Evolutionary conservation across 176 grass and related monocot genomes (phyloP).

Genomic region (Alopecurus myosuroides): DNA sequence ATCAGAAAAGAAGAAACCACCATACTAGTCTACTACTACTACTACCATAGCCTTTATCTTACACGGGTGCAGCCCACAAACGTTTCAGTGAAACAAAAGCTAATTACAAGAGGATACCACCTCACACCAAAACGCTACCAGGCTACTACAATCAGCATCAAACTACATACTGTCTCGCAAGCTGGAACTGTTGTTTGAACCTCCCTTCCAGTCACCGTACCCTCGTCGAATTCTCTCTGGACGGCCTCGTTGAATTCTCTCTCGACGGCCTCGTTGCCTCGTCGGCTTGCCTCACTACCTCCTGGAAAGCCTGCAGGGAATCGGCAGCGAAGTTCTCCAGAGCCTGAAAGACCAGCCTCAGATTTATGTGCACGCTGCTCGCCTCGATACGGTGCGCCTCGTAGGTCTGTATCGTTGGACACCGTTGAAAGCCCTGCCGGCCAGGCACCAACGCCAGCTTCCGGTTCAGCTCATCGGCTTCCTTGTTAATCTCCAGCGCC

Average conservation of each 20-base stretch:
- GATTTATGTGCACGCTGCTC: conserved; percentile 42
- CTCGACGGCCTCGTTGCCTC: not conserved
- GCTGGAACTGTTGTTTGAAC: not conserved
- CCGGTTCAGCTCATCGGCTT: conserved; percentile 58
- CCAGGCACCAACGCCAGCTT: conserved; percentile 55
- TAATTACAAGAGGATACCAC: not conserved
- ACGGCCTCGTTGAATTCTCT: conserved; percentile 17
- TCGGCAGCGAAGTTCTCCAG: conserved; percentile 44
- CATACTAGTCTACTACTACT: not conserved
- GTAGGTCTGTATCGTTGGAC: not conserved
- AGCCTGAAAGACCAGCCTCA: conserved; percentile 52
- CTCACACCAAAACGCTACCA: conserved; percentile 5
- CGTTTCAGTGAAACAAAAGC: conserved; percentile 16
- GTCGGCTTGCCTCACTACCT: conserved; percentile 37
- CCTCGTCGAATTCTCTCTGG: conserved; percentile 35
- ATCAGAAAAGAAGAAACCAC: not conserved
- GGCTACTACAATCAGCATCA: not conserved
- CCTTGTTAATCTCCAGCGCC: conserved; percentile 57
- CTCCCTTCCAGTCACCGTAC: not conserved
- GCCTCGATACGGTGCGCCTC: conserved; percentile 34
- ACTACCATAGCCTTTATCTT: not conserved
- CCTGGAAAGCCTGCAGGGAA: conserved; percentile 58
- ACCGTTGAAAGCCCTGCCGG: conserved; percentile 30
- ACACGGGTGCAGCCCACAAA: not conserved
- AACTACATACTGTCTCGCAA: not conserved